Evolutionary conservation across 2,329 filamentous ascomycete species (phyloP).

Genomic region (Ophiostoma angusticollis): DNA sequence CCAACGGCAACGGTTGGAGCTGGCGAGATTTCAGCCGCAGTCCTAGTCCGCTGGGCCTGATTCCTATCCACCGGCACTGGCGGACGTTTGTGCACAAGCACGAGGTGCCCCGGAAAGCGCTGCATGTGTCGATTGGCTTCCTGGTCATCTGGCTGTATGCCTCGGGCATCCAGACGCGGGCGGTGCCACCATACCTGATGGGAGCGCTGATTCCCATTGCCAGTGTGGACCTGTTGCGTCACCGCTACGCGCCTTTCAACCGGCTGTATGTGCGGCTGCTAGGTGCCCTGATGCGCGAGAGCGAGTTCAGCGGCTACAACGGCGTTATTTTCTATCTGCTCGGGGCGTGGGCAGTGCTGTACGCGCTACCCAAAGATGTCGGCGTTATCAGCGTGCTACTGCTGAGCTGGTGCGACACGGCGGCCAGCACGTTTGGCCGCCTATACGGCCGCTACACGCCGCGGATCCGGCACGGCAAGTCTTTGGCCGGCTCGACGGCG

Average conservation of each 20-base stretch:
- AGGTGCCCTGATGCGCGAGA: conserved; percentile 92
- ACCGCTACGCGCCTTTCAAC: conserved; percentile 72
- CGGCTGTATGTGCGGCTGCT: conserved; percentile 71
- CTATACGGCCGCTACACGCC: conserved; percentile 84
- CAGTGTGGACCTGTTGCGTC: conserved; percentile 67
- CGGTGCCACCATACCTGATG: conserved; percentile 78
- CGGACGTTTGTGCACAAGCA: conserved; percentile 88
- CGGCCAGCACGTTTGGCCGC: conserved; percentile 85
- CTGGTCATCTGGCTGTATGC: conserved; percentile 78
- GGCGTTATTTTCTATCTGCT: conserved; percentile 95
- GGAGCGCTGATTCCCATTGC: conserved; percentile 72
- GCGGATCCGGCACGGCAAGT: conserved; percentile 75
- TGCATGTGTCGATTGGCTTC: conserved; percentile 96
- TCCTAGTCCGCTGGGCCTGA: conserved; percentile 83
- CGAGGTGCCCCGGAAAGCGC: conserved; percentile 83
- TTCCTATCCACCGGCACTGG: conserved; percentile 90
- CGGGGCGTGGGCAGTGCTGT: conserved; percentile 74
- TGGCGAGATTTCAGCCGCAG: conserved; percentile 85
- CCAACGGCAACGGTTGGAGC: conserved; percentile 41
- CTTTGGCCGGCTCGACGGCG: conserved; percentile 74
- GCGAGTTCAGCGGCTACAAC: conserved; percentile 87
- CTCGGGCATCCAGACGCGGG: conserved; percentile 58
- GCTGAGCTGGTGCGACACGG: conserved; percentile 95
- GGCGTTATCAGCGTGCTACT: conserved; percentile 80
- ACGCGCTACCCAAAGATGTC: conserved; percentile 85